Evolutionary conservation across 2,329 filamentous ascomycete genomes (phyloP).

Genomic region (Ophiognomonia clavigignenti-juglandacearum): DNA sequence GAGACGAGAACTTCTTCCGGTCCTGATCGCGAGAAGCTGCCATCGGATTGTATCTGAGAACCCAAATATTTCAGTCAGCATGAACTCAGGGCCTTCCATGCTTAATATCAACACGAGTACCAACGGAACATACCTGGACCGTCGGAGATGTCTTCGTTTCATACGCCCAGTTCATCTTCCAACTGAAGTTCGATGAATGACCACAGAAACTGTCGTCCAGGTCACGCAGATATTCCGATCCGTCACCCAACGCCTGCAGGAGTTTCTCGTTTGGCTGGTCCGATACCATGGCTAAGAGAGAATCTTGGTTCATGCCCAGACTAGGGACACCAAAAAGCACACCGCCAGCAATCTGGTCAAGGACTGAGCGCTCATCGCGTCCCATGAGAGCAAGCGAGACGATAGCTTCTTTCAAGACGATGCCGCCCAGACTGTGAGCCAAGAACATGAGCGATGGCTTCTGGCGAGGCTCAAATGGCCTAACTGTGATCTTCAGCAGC

Average conservation of each 20-base stretch:
- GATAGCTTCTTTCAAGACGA: slow-evolving; percentile 22
- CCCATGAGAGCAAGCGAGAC: slow-evolving; percentile 13
- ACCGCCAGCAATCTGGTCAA: slow-evolving; percentile 14
- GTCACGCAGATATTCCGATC: slow-evolving; percentile 4
- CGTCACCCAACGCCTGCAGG: slow-evolving; percentile 11
- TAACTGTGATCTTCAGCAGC: slow-evolving; percentile 14
- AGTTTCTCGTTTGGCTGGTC: slow-evolving; percentile 17
- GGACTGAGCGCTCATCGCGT: not conserved
- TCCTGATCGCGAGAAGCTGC: slow-evolving; percentile 14
- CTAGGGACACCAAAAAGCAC: slow-evolving; percentile 23
- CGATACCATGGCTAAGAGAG: slow-evolving; percentile 18
- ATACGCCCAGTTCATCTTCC: slow-evolving; percentile 20
- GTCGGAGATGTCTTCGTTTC: slow-evolving; percentile 21
- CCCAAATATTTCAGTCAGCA: not conserved
- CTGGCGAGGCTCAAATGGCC: slow-evolving; percentile 15
- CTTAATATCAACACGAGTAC: not conserved
- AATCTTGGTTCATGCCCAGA: slow-evolving; percentile 18
- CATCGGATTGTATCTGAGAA: slow-evolving; percentile 10
- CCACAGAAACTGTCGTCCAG: slow-evolving; percentile 18
- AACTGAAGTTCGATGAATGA: not conserved
- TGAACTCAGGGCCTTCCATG: not conserved
- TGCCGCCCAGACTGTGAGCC: slow-evolving; percentile 24
- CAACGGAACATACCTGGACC: slow-evolving; percentile 16
- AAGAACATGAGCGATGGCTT: slow-evolving; percentile 22
- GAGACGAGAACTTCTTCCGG: slow-evolving; percentile 18